Conservation (phyloP, 169 alveolate genomes). For the Besnoitia besnoiti region DNA sequence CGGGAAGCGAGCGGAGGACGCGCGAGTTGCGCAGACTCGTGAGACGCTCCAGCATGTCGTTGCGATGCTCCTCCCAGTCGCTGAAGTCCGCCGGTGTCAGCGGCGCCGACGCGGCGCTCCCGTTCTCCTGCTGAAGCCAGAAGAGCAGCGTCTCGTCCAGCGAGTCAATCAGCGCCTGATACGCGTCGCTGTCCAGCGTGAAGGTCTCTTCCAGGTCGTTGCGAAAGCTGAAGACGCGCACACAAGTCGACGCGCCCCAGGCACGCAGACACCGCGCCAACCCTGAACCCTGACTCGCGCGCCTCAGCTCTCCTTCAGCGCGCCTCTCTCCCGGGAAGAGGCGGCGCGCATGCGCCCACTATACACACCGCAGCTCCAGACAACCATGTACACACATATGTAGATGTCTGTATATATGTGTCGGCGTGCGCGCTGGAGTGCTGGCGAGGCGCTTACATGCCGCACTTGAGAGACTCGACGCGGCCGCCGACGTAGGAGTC, state of each 20-base stretch:
- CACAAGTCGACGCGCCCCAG: not conserved
- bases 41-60: constrained; percentile 76
- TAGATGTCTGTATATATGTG: not conserved
- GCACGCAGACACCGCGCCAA: not conserved
- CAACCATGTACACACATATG: too few relatives aligned
- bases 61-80: constrained; percentile 82
- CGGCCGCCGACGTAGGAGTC: constrained; percentile 96
- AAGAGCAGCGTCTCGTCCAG: not conserved
- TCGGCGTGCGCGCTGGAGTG: not conserved
- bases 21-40: constrained; percentile 71
- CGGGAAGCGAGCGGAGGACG: constrained; percentile 81
- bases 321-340: too few relatives aligned
- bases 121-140: not conserved
- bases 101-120: not conserved
- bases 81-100: constrained; percentile 76
- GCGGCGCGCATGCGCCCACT: too few relatives aligned
- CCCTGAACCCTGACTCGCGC: too few relatives aligned
- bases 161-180: constrained; percentile 83
- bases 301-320: too few relatives aligned
- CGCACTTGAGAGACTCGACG: constrained; percentile 96
- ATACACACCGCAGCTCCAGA: too few relatives aligned
- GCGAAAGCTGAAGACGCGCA: constrained; percentile 87
- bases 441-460: constrained; percentile 72
- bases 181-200: constrained; percentile 87
- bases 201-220: constrained; percentile 95